phyloP scores from a whole-genome alignment of 495 filamentous ascomycete species.

The Physcia stellaris region DNA sequence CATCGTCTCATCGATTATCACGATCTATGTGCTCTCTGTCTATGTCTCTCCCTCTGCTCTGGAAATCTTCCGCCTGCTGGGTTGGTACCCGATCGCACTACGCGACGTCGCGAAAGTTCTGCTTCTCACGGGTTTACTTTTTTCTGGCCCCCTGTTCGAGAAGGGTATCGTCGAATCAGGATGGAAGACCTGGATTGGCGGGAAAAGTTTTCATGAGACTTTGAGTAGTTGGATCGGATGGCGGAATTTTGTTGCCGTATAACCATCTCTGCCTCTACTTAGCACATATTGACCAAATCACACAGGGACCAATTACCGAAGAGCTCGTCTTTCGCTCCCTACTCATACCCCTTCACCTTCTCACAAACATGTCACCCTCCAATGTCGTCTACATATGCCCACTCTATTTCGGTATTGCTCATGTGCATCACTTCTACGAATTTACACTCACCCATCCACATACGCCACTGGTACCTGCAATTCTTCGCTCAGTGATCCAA shows the following conservation, averaged over 20 bases:
- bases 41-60: slow-evolving; percentile 28
- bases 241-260: slow-evolving; percentile 50
- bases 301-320: slow-evolving; percentile 76
- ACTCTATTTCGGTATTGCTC: slow-evolving; percentile 86
- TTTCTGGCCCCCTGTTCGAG: slow-evolving; percentile 74
- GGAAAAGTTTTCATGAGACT: slow-evolving; percentile 28
- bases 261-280: slow-evolving; percentile 12
- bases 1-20: slow-evolving; percentile 41
- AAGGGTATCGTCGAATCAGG: slow-evolving; percentile 53
- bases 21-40: slow-evolving; percentile 44
- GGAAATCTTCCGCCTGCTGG: slow-evolving; percentile 50
- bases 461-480: slow-evolving; percentile 40
- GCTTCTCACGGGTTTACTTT: slow-evolving; percentile 63
- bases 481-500: slow-evolving; percentile 66
- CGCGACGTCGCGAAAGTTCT: slow-evolving; percentile 43
- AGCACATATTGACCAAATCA: slow-evolving; percentile 4
- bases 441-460: slow-evolving; percentile 70
- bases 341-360: slow-evolving; percentile 65
- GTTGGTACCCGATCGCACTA: slow-evolving; percentile 59
- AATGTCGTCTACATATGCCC: slow-evolving; percentile 66
- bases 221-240: slow-evolving; percentile 48
- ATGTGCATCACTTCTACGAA: slow-evolving; percentile 94
- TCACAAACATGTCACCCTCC: slow-evolving; percentile 42
- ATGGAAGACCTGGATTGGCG: slow-evolving; percentile 51
- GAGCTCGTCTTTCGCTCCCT: slow-evolving; percentile 85